Percentiles rank a stretch among this genome's conserved stretches.
These are phyloP conservation scores for Yueomyces sinensis DNA, from an alignment of 805 yeast species.

Conservation along the genomic window DNA sequence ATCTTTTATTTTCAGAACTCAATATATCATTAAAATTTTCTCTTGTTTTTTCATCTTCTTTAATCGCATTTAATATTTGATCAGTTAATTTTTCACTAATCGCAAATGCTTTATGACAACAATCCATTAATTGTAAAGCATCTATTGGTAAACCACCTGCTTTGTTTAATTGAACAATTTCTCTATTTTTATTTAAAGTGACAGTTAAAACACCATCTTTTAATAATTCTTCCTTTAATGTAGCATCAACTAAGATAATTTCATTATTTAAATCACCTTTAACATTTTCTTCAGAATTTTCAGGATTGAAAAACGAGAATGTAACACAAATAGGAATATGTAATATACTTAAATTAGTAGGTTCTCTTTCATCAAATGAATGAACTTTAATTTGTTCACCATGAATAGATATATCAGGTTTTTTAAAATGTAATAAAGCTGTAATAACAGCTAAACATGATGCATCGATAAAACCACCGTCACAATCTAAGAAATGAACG, in stretches of 20 bases:
- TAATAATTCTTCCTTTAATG: slow-evolving; percentile 59
- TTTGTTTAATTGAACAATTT: slow-evolving; percentile 78
- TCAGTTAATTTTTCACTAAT: slow-evolving; percentile 55
- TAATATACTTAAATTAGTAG: slow-evolving; percentile 70
- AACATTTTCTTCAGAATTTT: slow-evolving; percentile 50
- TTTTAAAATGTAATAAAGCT: slow-evolving; percentile 67
- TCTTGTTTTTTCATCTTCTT: slow-evolving; percentile 38
- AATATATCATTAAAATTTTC: slow-evolving; percentile 24
- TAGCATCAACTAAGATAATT: slow-evolving; percentile 61
- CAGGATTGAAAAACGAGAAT: slow-evolving; percentile 71
- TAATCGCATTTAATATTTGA: slow-evolving; percentile 41
- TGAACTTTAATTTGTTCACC: slow-evolving; percentile 58
- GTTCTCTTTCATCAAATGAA: slow-evolving; percentile 65
- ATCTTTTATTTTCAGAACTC: slow-evolving; percentile 25
- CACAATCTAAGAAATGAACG: slow-evolving; percentile 76
- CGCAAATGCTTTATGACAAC: slow-evolving; percentile 51
- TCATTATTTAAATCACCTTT: slow-evolving; percentile 53
- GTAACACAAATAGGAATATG: slow-evolving; percentile 88
- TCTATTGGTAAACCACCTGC: slow-evolving; percentile 85
- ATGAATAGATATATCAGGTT: slow-evolving; percentile 69
- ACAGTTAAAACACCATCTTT: slow-evolving; percentile 73
- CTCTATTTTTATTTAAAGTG: slow-evolving; percentile 81
- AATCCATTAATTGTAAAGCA: slow-evolving; percentile 51
- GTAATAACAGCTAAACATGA: slow-evolving; percentile 85
- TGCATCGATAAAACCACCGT: slow-evolving; percentile 87